Conservation (phyloP, 2,329 filamentous ascomycete species). For the Huntiella moniliformis region DNA sequence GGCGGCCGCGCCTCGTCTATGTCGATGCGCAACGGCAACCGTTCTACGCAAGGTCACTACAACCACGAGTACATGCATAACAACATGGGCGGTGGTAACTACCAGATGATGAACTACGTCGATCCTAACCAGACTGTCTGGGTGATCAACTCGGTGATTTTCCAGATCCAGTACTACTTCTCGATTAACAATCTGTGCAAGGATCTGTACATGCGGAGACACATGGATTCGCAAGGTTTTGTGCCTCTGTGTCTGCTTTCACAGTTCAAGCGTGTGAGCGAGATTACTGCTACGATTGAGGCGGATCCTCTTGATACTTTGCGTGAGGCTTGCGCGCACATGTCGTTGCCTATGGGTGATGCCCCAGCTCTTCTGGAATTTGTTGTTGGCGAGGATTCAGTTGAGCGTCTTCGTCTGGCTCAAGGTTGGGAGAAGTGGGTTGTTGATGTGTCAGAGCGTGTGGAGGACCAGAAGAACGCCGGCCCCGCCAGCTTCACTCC, state of each 20-base stretch:
- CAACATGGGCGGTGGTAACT: conserved; percentile 18
- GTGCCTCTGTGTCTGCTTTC: conserved; percentile 64
- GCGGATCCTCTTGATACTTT: conserved; percentile 13
- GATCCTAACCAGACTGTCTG: conserved; percentile 9
- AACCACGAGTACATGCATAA: conserved; percentile 23
- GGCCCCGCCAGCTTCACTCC: conserved; percentile 32
- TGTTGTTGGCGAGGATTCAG: conserved; percentile 52
- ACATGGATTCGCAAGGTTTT: conserved; percentile 93
- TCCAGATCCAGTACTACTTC: conserved; percentile 78
- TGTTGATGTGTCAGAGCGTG: conserved; percentile 49
- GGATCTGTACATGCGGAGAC: conserved; percentile 68
- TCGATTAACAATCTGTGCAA: conserved; percentile 91
- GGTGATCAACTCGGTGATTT: conserved; percentile 24
- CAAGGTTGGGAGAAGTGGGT: conserved; percentile 70
- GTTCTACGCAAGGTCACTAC: conserved; percentile 8
- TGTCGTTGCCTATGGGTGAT: conserved; percentile 37
- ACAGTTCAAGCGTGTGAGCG: conserved; percentile 69
- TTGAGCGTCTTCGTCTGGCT: conserved; percentile 57
- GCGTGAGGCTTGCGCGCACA: conserved; percentile 30
- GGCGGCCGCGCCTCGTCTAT: conserved; percentile 20
- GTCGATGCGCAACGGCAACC: conserved; percentile 22
- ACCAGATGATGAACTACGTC: conserved; percentile 14
- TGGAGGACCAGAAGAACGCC: conserved; percentile 53
- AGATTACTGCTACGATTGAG: conserved; percentile 26
- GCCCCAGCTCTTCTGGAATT: conserved; percentile 61